Conservation (phyloP, 176 grass and related monocot genomes). For the Lolium rigidum region DNA sequence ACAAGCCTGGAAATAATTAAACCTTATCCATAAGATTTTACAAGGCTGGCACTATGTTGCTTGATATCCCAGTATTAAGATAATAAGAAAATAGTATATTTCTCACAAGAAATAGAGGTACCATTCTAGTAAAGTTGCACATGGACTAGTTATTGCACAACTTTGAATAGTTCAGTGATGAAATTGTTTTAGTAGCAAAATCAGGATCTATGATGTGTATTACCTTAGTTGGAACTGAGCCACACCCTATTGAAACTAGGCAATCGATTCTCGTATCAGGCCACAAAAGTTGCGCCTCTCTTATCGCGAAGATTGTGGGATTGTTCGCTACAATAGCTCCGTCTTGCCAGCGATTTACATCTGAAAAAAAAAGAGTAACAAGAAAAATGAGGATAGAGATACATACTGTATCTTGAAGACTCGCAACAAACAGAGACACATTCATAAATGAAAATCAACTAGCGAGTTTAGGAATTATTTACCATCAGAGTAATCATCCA, state of each 20-base stretch:
- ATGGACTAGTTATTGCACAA: neutral
- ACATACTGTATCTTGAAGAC: slow-evolving; percentile 12
- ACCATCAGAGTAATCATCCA: slow-evolving; percentile 99
- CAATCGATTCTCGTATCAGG: slow-evolving; percentile 97
- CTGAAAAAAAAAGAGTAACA: slow-evolving; percentile 48
- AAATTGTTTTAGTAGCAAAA: slow-evolving; percentile 26
- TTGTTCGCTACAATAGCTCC: slow-evolving; percentile 98
- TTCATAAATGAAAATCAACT: slow-evolving; percentile 21
- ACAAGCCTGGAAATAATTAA: slow-evolving; percentile 33
- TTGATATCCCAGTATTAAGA: slow-evolving; percentile 10
- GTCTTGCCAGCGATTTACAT: slow-evolving; percentile 97
- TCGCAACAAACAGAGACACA: slow-evolving; percentile 25
- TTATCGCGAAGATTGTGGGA: slow-evolving; percentile 98
- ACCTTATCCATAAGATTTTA: slow-evolving; percentile 15
- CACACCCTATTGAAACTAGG: slow-evolving; percentile 92
- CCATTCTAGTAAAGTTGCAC: slow-evolving; percentile 33
- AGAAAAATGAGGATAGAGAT: slow-evolving; percentile 25
- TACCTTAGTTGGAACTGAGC: slow-evolving; percentile 97
- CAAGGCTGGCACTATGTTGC: slow-evolving; percentile 7
- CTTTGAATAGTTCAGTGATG: neutral
- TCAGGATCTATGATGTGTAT: neutral
- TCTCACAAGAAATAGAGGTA: slow-evolving; percentile 10
- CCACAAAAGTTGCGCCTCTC: slow-evolving; percentile 98
- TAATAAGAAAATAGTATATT: neutral
- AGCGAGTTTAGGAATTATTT: slow-evolving; percentile 43